Base-by-base conservation (phyloP, 441 rosid species). In the Raphanus hybrid region DNA sequence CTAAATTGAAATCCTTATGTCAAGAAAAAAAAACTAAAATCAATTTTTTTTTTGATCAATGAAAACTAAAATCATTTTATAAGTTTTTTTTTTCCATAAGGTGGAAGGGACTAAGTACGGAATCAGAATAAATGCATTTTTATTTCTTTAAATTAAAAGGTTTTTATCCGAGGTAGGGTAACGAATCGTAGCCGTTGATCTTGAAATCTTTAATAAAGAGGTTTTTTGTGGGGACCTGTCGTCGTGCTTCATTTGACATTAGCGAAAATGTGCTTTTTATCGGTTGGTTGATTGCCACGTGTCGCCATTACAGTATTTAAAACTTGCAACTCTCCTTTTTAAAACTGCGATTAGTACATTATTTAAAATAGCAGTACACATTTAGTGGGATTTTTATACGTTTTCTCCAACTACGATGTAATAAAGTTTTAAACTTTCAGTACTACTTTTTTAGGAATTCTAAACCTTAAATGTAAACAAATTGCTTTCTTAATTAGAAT, bases 151-250 rank as follows among this genome's bases (percentile, higher is more conserved):
- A 76, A 43, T 52, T 12, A 41, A 73, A 54, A 72, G 18, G 32
- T 37, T 12, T 69, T 26, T 55, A 26, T 79, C 54, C 78, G 71
- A 79, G 82, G 78, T 73, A 39, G 10, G 69, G 62, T 10, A 55
- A 63, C 3, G 1, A 74, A 79, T 75, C 72, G 6, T 43, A 79
- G 73, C 82, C 79, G 82, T 75, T 69, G 75, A 79, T 74, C 48
- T 14, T 29, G 6, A 29, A 60, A 27, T 9, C 37, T 55, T 27
- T 8, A 5, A 60, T 15, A 48, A 55, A 26, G 18, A 20, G 39
- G 7, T 23, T 59, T 57, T 58, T 23, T 58, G 67, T 69, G 71
- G 74, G 78, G 82, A 78, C 81, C 78, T 62, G 71, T 79, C 71
- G 57, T 78, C 82, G 75, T 69, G 75, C 50, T 45, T 73, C 23